These are phyloP conservation scores for Lavandula angustifolia DNA, from an alignment of 257 asterid genomes.

Conservation along the genomic window DNA sequence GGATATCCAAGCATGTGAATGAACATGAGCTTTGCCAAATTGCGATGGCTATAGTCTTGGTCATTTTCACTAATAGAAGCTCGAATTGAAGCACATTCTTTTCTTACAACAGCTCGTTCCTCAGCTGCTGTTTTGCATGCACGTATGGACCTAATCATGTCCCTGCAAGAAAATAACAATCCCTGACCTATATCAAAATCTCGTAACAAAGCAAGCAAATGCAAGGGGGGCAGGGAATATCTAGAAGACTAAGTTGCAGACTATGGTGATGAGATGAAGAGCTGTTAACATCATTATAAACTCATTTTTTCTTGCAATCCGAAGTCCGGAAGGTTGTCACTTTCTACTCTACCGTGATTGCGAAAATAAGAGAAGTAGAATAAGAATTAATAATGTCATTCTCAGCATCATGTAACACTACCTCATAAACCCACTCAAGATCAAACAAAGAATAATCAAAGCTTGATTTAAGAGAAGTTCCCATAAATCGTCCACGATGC, in stretches of 20 bases:
- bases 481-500: too few species aligned
- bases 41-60: conserved; percentile 89
- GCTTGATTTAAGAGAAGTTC: too few species aligned
- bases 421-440: neutral
- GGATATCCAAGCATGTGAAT: conserved; percentile 99
- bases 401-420: conserved; percentile 7
- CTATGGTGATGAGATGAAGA: too few species aligned
- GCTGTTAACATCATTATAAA: too few species aligned
- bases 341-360: neutral
- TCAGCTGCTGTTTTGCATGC: conserved; percentile 99
- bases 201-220: conserved; percentile 12
- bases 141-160: conserved; percentile 97
- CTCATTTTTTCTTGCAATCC: too few species aligned
- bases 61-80: conserved; percentile 91
- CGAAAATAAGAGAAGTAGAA: neutral
- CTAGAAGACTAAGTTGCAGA: too few species aligned
- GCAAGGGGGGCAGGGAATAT: neutral
- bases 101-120: conserved; percentile 95
- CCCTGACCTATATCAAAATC: neutral
- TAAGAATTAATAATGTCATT: neutral
- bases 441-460: neutral
- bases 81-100: conserved; percentile 98
- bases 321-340: neutral
- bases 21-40: conserved; percentile 98
- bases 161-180: conserved; percentile 58